Percentiles rank a stretch among this genome's conserved stretches.
Evolutionary conservation across 345 rosid species (phyloP).

Genomic region (Dovyalis caffra): DNA sequence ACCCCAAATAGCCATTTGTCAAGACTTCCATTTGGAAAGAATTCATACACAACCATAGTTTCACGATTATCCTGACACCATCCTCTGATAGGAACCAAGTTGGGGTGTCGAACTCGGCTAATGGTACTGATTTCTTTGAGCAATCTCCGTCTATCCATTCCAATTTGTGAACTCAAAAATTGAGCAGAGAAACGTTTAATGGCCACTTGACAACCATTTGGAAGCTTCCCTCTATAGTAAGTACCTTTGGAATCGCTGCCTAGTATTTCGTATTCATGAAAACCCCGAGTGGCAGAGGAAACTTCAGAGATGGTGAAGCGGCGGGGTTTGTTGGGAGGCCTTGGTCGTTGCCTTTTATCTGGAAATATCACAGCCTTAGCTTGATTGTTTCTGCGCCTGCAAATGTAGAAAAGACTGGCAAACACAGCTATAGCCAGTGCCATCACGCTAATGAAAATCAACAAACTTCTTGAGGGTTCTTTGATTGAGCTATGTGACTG

Average conservation of each 20-base stretch:
- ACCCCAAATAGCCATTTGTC: conserved; percentile 48
- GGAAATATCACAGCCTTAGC: conserved; percentile 14
- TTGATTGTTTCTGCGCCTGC: conserved; percentile 24
- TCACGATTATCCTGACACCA: conserved; percentile 46
- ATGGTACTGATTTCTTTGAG: conserved; percentile 41
- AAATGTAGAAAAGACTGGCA: conserved; percentile 28
- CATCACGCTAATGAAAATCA: conserved; percentile 38
- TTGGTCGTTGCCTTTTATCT: conserved; percentile 35
- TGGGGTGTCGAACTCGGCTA: conserved; percentile 45
- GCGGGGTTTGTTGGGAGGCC: conserved; percentile 51
- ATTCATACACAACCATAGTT: conserved; percentile 42
- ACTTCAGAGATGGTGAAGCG: conserved; percentile 37
- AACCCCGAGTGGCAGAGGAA: conserved; percentile 39
- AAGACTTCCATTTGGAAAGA: conserved; percentile 40
- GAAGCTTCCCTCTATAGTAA: conserved; percentile 44
- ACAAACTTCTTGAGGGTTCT: conserved; percentile 30
- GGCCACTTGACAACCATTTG: conserved; percentile 42
- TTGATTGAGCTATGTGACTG: not conserved
- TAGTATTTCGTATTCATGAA: conserved; percentile 39
- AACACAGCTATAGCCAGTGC: conserved; percentile 30
- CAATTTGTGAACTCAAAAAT: conserved; percentile 36
- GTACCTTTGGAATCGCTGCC: conserved; percentile 42
- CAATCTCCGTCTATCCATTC: conserved; percentile 32
- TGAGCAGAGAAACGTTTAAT: conserved; percentile 38
- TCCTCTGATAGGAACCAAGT: conserved; percentile 45